Evolutionary conservation across 805 yeast species (phyloP).

Genomic region (Metschnikowia vanudenii): DNA sequence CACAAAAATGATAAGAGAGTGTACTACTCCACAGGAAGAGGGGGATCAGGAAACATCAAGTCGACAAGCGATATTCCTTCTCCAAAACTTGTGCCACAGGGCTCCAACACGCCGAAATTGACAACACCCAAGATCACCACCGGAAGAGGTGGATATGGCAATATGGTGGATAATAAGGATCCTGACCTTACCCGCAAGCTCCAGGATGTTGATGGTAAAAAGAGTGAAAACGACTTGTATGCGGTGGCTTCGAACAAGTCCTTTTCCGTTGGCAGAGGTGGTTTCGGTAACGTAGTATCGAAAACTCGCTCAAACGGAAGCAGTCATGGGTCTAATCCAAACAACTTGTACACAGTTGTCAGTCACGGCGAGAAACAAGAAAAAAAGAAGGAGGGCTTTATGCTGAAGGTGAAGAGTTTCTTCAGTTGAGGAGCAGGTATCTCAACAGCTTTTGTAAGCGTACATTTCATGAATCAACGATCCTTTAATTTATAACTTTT

Average conservation of each 20-base stretch:
- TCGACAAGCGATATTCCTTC: constrained; percentile 43
- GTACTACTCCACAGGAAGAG: constrained; percentile 69
- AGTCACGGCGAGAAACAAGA: constrained; percentile 33
- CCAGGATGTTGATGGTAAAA: constrained; percentile 57
- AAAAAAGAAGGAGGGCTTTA: constrained; percentile 32
- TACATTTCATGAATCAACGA: constrained; percentile 5
- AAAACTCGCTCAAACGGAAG: constrained; percentile 27
- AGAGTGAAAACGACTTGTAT: constrained; percentile 33
- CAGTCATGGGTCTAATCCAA: constrained; percentile 20
- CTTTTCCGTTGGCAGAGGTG: constrained; percentile 61
- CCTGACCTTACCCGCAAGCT: constrained; percentile 57
- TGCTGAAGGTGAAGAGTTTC: constrained; percentile 46
- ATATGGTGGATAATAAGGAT: constrained; percentile 63
- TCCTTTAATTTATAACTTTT: neutral
- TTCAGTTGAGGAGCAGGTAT: constrained; percentile 24
- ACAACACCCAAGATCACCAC: constrained; percentile 59
- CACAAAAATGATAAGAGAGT: constrained; percentile 29
- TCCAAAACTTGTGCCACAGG: constrained; percentile 57
- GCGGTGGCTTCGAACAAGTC: constrained; percentile 47
- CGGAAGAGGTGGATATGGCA: constrained; percentile 80
- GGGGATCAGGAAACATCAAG: constrained; percentile 73
- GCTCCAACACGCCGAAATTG: constrained; percentile 60
- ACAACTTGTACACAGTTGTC: constrained; percentile 35
- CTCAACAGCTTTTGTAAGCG: neutral
- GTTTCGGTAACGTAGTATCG: constrained; percentile 58